Percentiles rank a stretch among this genome's conserved stretches.
Evolutionary conservation across 176 grass and related monocot species (phyloP).

Genomic region (Rhynchospora pubera): DNA sequence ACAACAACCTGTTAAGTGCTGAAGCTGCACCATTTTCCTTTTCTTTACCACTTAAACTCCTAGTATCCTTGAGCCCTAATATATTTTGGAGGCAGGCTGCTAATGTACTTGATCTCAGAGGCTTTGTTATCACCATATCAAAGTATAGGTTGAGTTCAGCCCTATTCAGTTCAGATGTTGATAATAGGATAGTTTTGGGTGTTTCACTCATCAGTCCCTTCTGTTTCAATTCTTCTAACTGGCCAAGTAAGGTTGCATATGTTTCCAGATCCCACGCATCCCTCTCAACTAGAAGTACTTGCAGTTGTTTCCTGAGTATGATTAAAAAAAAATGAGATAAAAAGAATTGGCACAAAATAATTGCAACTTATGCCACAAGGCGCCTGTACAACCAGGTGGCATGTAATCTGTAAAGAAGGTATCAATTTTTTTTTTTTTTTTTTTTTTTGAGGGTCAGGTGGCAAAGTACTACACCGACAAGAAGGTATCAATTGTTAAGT

Average conservation of each 20-base stretch:
- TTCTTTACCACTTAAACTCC: conserved; percentile 38
- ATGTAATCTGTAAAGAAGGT: conserved; percentile 3
- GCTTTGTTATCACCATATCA: conserved; percentile 70
- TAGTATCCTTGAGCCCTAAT: conserved; percentile 42
- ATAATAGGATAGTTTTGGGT: conserved; percentile 60
- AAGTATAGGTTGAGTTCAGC: conserved; percentile 38
- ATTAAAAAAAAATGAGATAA: not conserved
- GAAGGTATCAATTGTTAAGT: conserved; percentile 23
- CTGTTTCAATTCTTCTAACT: conserved; percentile 26
- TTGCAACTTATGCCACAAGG: not conserved
- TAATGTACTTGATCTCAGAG: conserved; percentile 81
- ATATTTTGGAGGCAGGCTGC: conserved; percentile 72
- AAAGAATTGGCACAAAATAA: conserved; percentile 3
- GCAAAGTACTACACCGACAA: no score
- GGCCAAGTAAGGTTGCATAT: conserved; percentile 45
- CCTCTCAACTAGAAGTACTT: conserved; percentile 65
- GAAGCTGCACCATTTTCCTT: conserved; percentile 37
- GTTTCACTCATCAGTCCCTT: conserved; percentile 29
- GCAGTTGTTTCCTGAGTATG: conserved; percentile 31
- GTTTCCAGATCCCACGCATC: conserved; percentile 49
- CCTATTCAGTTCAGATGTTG: conserved; percentile 63
- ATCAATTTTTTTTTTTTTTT: no score
- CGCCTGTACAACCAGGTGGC: not conserved
- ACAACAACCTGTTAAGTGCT: conserved; percentile 46
- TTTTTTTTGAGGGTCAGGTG: no score